Conservation (phyloP, 31 red algal species). For the Odonthalia washingtoniensis region DNA sequence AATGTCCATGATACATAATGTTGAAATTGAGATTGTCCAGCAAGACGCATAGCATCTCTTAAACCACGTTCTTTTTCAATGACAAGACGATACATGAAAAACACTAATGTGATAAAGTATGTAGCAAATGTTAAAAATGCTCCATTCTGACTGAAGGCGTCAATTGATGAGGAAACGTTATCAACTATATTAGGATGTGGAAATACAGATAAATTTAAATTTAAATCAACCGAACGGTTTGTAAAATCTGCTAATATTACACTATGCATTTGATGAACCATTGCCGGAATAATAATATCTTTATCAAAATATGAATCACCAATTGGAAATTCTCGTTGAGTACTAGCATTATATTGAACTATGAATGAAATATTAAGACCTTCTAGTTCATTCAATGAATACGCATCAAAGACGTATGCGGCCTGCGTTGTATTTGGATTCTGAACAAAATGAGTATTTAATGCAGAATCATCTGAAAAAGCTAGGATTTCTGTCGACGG, state of each 20-base stretch:
- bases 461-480: constrained; percentile 49
- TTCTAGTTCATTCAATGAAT: constrained; percentile 68
- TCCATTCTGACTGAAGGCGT: constrained; percentile 72
- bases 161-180: neutral
- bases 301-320: constrained; percentile 64
- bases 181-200: constrained; percentile 89
- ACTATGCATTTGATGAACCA: constrained; percentile 92
- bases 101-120: constrained; percentile 84
- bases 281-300: constrained; percentile 72
- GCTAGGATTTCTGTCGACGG: constrained; percentile 56
- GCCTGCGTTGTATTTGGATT: constrained; percentile 94
- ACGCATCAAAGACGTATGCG: constrained; percentile 93
- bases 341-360: constrained; percentile 91
- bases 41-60: constrained; percentile 81
- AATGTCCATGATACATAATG: constrained; percentile 87
- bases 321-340: constrained; percentile 83
- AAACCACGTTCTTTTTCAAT: constrained; percentile 87
- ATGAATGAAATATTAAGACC: constrained; percentile 78
- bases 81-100: constrained; percentile 87
- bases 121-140: constrained; percentile 77
- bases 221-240: constrained; percentile 50
- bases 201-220: constrained; percentile 77
- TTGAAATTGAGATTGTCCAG: constrained; percentile 83
- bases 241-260: constrained; percentile 77
- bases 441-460: constrained; percentile 74